Percentiles rank a stretch among this genome's conserved stretches.
These are phyloP conservation scores for Penicillium coprophilum DNA, from an alignment of 495 filamentous ascomycete genomes.

Conservation along the genomic window DNA sequence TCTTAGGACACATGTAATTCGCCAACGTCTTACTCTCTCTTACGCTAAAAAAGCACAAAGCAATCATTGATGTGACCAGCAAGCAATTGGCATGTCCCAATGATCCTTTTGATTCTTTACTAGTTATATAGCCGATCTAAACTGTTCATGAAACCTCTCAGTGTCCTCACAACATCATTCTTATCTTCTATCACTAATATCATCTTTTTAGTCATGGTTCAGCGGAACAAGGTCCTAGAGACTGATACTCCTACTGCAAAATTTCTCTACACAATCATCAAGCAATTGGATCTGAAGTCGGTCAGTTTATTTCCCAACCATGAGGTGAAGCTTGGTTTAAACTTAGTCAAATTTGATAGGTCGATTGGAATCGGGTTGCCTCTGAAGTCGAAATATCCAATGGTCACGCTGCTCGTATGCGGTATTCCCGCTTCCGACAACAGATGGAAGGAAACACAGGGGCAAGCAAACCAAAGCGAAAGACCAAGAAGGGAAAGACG, in stretches of 20 bases:
- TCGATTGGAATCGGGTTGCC: constrained; percentile 74
- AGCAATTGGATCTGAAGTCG: constrained; percentile 71
- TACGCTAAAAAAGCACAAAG: background rate
- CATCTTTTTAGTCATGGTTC: constrained; percentile 18
- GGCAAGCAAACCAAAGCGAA: constrained; percentile 16
- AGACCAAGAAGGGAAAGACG: constrained; percentile 18
- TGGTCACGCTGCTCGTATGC: constrained; percentile 80
- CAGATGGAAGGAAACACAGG: constrained; percentile 54
- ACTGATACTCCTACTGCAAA: constrained; percentile 50
- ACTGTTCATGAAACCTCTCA: background rate
- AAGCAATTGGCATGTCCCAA: background rate
- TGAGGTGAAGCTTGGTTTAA: background rate
- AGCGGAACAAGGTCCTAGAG: constrained; percentile 48
- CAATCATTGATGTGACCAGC: background rate
- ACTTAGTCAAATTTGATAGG: constrained; percentile 42
- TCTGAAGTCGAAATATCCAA: constrained; percentile 65
- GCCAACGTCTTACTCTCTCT: background rate
- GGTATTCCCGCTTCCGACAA: constrained; percentile 67
- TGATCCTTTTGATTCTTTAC: background rate
- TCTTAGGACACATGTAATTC: background rate
- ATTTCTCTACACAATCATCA: constrained; percentile 74
- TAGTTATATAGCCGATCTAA: background rate
- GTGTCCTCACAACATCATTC: background rate
- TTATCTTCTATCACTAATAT: background rate
- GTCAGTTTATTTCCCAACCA: constrained; percentile 19